Evolutionary conservation across 73 alveolate genomes (phyloP).

Genomic region (Stentor coeruleus): DNA sequence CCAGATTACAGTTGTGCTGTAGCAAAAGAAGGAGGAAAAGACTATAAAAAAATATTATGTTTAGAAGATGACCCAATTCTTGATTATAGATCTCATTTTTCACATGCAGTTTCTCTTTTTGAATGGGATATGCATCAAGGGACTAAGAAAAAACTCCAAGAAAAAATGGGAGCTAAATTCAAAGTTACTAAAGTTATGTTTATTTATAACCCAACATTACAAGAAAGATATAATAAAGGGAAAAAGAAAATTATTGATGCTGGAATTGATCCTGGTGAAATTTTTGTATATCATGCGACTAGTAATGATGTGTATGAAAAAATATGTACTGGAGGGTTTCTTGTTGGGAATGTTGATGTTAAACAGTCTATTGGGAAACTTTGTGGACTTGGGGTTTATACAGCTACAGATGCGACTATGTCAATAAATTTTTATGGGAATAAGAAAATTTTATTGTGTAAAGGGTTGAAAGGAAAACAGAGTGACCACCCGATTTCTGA

Average conservation of each 20-base stretch:
- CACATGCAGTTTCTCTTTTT: not conserved
- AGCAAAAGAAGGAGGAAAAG: not conserved
- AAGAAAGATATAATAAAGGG: not conserved
- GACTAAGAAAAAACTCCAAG: not conserved
- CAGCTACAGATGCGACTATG: slow-evolving; percentile 9
- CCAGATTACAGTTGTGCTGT: not conserved
- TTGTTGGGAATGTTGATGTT: not conserved
- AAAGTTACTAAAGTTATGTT: not conserved
- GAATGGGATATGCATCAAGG: not conserved
- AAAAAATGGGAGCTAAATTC: not conserved
- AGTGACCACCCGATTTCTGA: not conserved
- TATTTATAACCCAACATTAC: not conserved
- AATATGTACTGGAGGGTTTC: not conserved
- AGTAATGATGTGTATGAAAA: not conserved
- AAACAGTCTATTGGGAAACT: not conserved
- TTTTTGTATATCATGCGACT: not conserved
- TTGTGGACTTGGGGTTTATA: slow-evolving; percentile 8
- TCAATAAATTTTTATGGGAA: not conserved
- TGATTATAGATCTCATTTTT: not conserved
- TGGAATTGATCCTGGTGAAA: not conserved
- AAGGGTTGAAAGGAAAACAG: not conserved
- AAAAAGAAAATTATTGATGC: not conserved
- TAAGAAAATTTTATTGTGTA: not conserved
- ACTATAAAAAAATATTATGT: not conserved
- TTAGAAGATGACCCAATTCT: not conserved